phyloP scores from a whole-genome alignment of 768 basidiomycete species.

The Hydnomerulius pinastri region DNA sequence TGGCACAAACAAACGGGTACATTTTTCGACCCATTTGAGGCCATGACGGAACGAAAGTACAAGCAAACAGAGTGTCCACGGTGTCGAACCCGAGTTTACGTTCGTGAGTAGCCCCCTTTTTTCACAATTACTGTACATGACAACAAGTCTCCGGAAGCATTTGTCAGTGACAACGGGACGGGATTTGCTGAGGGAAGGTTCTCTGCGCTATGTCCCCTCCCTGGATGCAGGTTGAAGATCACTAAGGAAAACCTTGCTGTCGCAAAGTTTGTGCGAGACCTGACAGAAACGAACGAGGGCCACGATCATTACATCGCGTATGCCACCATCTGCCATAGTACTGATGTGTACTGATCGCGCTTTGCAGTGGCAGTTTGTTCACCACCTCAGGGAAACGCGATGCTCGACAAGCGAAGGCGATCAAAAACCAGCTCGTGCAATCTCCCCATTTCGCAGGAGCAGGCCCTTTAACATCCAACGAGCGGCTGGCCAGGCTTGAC shows the following conservation, averaged over 20 bases:
- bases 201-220: slow-evolving; percentile 35
- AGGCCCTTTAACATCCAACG: slow-evolving; percentile 1
- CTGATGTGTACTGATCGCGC: neutral
- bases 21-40: slow-evolving; percentile 38
- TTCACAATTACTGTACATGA: neutral
- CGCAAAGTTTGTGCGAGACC: slow-evolving; percentile 44
- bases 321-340: slow-evolving; percentile 13
- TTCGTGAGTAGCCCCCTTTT: slow-evolving; percentile 30
- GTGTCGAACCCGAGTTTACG: slow-evolving; percentile 30
- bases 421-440: slow-evolving; percentile 29
- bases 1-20: slow-evolving; percentile 29
- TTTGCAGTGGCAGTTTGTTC: slow-evolving; percentile 37
- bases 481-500: slow-evolving; percentile 29
- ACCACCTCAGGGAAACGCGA: slow-evolving; percentile 29
- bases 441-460: slow-evolving; percentile 21
- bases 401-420: slow-evolving; percentile 22
- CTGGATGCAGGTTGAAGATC: slow-evolving; percentile 41
- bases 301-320: slow-evolving; percentile 37
- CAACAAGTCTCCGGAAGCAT: slow-evolving; percentile 34
- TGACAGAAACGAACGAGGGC: slow-evolving; percentile 26
- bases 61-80: slow-evolving; percentile 37
- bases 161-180: slow-evolving; percentile 39
- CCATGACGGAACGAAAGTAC: slow-evolving; percentile 23
- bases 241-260: slow-evolving; percentile 44
- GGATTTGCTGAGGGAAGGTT: slow-evolving; percentile 53